Conservation (phyloP, 78 protist species). For the Pirum gemmata region DNA sequence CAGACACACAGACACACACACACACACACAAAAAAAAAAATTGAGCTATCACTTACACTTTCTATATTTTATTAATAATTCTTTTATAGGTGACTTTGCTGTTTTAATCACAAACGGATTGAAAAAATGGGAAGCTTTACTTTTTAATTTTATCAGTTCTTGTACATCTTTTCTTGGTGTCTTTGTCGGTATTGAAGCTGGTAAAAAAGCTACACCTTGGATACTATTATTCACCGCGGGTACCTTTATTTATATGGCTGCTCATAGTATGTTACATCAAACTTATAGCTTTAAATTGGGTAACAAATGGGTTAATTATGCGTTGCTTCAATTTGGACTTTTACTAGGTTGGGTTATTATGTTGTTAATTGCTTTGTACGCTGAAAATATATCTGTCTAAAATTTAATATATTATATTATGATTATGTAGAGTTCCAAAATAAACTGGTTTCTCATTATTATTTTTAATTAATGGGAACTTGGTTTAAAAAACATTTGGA, state of each 20-base stretch:
- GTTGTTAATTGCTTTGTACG: neutral
- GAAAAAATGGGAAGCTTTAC: neutral
- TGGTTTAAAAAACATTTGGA: no score
- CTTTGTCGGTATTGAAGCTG: constrained; percentile 5
- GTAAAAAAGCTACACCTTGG: neutral
- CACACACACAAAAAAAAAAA: no score
- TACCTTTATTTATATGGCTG: constrained; percentile 32
- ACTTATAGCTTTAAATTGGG: no score
- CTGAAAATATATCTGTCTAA: neutral
- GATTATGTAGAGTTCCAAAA: no score
- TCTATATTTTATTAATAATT: no score
- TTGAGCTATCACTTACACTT: no score
- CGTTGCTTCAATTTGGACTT: neutral
- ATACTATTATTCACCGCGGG: constrained; percentile 37
- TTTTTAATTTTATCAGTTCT: neutral
- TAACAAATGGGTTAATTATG: neutral
- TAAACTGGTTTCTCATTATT: no score
- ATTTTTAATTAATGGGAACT: no score
- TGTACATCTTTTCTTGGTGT: constrained; percentile 18
- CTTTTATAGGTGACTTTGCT: constrained; percentile 49
- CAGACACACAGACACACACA: no score
- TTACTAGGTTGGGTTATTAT: neutral
- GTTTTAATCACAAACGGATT: neutral
- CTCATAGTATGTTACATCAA: neutral
- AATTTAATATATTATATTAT: no score